A percentile compares a stretch with the other conserved stretches of the same genome.
phyloP scores from a whole-genome alignment of 2,329 filamentous ascomycete species.

The Exophiala sp. region DNA sequence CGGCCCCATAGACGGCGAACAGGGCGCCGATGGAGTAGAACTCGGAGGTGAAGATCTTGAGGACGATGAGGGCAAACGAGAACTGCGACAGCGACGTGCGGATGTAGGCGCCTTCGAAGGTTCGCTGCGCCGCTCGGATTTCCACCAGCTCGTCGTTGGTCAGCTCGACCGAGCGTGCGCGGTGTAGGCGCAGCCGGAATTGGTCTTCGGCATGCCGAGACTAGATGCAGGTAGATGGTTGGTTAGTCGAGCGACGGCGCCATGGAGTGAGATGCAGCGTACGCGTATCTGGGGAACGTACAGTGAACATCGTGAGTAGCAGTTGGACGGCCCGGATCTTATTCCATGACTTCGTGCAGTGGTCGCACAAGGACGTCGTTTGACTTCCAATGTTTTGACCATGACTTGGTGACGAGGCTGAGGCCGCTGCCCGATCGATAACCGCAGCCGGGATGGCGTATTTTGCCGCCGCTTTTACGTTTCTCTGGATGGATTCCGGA shows the following conservation, averaged over 20 bases:
- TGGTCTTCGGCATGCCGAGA: conserved; percentile 61
- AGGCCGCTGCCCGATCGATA: no score
- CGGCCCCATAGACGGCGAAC: conserved; percentile 84
- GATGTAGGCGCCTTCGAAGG: conserved; percentile 95
- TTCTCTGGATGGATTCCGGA: no score
- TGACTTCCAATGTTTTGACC: no score
- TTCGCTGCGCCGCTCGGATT: conserved; percentile 88
- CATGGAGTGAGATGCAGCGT: background rate
- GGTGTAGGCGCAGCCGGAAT: conserved; percentile 73
- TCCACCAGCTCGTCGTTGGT: conserved; percentile 84
- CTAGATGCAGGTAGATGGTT: background rate
- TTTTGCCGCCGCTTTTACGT: no score
- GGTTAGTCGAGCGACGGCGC: background rate
- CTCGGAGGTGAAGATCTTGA: conserved; percentile 93
- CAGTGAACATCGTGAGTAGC: background rate
- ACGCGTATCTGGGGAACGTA: background rate
- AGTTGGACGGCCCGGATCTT: background rate
- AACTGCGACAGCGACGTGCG: conserved; percentile 92
- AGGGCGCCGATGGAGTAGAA: conserved; percentile 97
- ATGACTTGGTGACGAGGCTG: no score
- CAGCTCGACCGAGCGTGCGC: conserved; percentile 74
- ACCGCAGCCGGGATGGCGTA: no score
- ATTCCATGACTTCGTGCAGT: background rate
- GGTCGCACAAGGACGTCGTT: no score
- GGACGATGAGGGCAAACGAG: conserved; percentile 85